Conservation (phyloP, 495 filamentous ascomycete genomes). For the Aspergillus haitiensis region DNA sequence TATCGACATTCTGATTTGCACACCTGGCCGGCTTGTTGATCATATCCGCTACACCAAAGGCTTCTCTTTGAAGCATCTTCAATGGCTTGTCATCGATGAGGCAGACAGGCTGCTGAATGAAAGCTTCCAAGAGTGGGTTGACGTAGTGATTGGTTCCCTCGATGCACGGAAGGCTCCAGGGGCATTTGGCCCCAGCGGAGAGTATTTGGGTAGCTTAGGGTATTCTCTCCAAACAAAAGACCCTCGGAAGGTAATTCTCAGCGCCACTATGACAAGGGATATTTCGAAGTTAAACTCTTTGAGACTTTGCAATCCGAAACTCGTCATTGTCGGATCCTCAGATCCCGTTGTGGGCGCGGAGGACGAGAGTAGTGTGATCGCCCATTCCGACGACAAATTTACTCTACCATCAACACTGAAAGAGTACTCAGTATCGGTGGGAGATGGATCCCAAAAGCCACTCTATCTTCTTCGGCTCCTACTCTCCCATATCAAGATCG, state of each 20-base stretch:
- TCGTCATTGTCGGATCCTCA: conserved; percentile 64
- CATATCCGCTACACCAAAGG: conserved; percentile 81
- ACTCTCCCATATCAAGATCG: conserved; percentile 37
- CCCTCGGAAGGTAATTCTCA: conserved; percentile 74
- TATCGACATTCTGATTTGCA: conserved; percentile 88
- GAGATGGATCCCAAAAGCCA: conserved; percentile 77
- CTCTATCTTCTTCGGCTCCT: conserved; percentile 64
- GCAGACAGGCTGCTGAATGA: conserved; percentile 89
- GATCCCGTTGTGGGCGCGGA: conserved; percentile 44
- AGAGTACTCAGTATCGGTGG: conserved; percentile 74
- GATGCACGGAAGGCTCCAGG: conserved; percentile 50
- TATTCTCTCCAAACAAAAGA: conserved; percentile 42
- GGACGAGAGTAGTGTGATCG: conserved; percentile 29
- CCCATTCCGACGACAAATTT: conserved; percentile 41
- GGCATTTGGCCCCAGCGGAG: conserved; percentile 48
- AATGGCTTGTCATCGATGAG: conserved; percentile 91
- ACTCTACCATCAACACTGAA: conserved; percentile 66
- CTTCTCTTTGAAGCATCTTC: conserved; percentile 69
- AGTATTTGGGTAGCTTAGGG: conserved; percentile 38
- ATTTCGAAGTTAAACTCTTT: conserved; percentile 74
- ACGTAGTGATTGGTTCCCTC: conserved; percentile 65
- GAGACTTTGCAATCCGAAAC: conserved; percentile 68
- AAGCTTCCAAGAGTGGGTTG: conserved; percentile 90
- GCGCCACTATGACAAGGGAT: conserved; percentile 92
- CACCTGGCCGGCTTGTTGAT: conserved; percentile 88